Conservation (phyloP, 2,329 filamentous ascomycete species). For the Colletotrichum chlorophyti region DNA sequence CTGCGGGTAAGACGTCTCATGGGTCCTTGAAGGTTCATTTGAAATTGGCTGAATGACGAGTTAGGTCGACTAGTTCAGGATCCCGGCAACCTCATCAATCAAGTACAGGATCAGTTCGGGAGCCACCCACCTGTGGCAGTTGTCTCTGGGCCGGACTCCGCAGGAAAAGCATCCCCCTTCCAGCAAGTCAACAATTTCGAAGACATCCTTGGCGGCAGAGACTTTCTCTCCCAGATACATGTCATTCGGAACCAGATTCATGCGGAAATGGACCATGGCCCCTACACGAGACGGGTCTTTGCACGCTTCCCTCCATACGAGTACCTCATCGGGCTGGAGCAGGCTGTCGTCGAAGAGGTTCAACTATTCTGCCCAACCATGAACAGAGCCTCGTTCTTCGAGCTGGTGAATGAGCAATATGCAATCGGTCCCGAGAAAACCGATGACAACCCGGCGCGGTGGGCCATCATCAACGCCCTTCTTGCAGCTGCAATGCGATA, state of each 20-base stretch:
- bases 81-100: too few relatives aligned
- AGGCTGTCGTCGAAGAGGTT: slow-evolving; percentile 6
- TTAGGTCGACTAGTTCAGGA: too few relatives aligned
- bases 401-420: slow-evolving; percentile 1
- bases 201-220: neutral
- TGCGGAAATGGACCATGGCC: neutral
- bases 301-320: slow-evolving; percentile 1
- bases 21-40: too few relatives aligned
- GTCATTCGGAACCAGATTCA: neutral
- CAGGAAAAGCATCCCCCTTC: too few relatives aligned
- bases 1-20: too few relatives aligned
- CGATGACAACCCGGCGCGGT: neutral
- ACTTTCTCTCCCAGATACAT: neutral
- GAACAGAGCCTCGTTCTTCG: neutral
- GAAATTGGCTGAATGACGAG: too few relatives aligned
- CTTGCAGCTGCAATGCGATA: slow-evolving; percentile 12
- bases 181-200: too few relatives aligned
- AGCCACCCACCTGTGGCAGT: too few relatives aligned
- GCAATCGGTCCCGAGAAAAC: neutral
- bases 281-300: neutral
- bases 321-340: slow-evolving; percentile 3
- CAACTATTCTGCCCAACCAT: slow-evolving; percentile 13
- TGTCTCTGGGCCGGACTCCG: too few relatives aligned
- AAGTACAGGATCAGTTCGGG: too few relatives aligned
- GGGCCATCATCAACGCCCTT: slow-evolving; percentile 7